phyloP scores from a whole-genome alignment of 2,329 filamentous ascomycete species.

The Aspergillus ruber region DNA sequence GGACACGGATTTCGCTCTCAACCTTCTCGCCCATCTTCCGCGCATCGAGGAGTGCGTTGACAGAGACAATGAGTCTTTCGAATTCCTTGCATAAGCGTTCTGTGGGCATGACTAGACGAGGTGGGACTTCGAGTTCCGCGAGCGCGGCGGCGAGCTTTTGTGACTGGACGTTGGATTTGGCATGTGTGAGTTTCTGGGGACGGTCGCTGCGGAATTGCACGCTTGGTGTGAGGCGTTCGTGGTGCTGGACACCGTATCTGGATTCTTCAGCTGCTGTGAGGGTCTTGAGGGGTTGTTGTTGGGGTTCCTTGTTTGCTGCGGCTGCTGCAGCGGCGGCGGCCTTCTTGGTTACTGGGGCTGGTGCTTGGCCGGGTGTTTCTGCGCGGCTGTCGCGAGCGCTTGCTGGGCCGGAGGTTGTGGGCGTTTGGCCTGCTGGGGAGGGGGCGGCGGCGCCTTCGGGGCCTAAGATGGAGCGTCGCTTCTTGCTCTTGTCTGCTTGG shows the following conservation, averaged over 20 bases:
- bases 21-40: conserved; percentile 44
- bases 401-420: conserved; percentile 25
- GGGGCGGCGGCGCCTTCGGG: conserved; percentile 45
- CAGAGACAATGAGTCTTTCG: conserved; percentile 42
- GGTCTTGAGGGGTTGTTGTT: conserved; percentile 57
- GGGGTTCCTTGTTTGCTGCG: conserved; percentile 31
- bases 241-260: conserved; percentile 75
- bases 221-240: conserved; percentile 77
- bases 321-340: conserved; percentile 28
- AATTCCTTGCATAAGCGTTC: conserved; percentile 46
- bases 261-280: conserved; percentile 69
- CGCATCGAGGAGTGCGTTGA: conserved; percentile 43
- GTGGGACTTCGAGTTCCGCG: conserved; percentile 42
- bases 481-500: conserved; percentile 79
- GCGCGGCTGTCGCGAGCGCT: conserved; percentile 31
- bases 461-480: conserved; percentile 66
- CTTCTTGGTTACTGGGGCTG: conserved; percentile 24
- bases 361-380: conserved; percentile 27
- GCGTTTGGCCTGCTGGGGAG: conserved; percentile 51
- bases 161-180: conserved; percentile 46
- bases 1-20: conserved; percentile 42
- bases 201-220: conserved; percentile 76
- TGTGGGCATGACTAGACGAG: conserved; percentile 44
- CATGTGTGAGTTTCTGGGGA: conserved; percentile 44
- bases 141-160: conserved; percentile 43